A percentile compares a stretch with the other conserved stretches of the same genome.
phyloP scores from a whole-genome alignment of 352 stramenopile genomes.

The Globisporangium orthogonon region DNA sequence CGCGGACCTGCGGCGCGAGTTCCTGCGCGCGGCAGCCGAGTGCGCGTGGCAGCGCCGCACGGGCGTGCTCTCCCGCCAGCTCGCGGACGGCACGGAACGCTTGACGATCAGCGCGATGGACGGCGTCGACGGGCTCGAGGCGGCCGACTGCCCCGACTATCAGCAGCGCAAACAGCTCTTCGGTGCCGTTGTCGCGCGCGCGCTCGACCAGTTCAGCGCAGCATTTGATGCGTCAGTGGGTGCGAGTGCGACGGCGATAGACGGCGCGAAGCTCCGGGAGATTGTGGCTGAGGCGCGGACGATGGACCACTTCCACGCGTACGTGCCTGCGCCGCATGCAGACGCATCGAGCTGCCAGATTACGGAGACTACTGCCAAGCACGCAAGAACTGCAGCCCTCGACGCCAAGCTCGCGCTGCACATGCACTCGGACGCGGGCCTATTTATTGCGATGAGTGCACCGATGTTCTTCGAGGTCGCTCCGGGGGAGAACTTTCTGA shows the following conservation, averaged over 20 bases:
- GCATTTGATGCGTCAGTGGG: constrained; percentile 8
- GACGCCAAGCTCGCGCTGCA: constrained; percentile 8
- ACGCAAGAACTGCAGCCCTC: too few species aligned
- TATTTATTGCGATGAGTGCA: constrained; percentile 19
- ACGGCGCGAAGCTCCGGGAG: constrained; percentile 2
- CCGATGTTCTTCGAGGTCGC: constrained; percentile 13
- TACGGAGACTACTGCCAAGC: too few species aligned
- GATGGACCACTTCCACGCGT: constrained; percentile 22
- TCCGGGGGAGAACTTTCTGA: not conserved
- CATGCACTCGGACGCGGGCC: constrained; percentile 19
- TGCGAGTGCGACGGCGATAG: not conserved
- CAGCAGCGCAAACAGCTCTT: constrained; percentile 11
- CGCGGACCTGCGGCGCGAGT: constrained; percentile 3
- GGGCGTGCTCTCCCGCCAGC: constrained; percentile 9
- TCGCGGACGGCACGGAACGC: constrained; percentile 17
- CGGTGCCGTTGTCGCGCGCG: constrained; percentile 8
- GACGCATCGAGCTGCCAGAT: not conserved
- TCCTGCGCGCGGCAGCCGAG: constrained; percentile 6
- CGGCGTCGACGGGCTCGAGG: constrained; percentile 8
- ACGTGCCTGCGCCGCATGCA: constrained; percentile 4
- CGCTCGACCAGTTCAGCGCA: constrained; percentile 5
- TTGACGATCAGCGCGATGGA: constrained; percentile 12
- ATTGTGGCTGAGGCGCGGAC: constrained; percentile 6
- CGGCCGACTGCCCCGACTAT: constrained; percentile 8
- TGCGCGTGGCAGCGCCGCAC: constrained; percentile 5